These are phyloP conservation scores for Cyberlindnera japonica DNA, from an alignment of 805 yeast genomes.

Conservation along the genomic window DNA sequence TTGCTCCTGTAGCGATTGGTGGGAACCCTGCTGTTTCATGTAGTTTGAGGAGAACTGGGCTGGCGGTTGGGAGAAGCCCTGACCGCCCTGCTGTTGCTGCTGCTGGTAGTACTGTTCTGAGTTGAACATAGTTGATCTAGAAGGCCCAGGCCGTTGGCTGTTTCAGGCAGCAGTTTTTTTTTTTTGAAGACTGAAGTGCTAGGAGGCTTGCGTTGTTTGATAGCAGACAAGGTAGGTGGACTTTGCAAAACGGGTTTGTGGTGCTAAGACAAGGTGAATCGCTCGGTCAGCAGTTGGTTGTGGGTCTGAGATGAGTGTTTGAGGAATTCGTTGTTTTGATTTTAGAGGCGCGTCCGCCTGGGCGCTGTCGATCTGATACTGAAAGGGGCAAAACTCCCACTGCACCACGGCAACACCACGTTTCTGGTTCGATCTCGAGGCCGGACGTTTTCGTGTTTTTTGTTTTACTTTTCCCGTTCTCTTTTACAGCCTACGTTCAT, in stretches of 20 bases:
- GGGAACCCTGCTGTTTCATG: constrained; percentile 37
- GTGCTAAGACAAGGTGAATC: too few relatives aligned
- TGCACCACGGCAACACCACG: not conserved
- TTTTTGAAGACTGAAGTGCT: not conserved
- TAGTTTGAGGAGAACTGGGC: constrained; percentile 35
- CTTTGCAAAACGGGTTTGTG: too few relatives aligned
- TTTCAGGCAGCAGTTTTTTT: too few relatives aligned
- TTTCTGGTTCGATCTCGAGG: not conserved
- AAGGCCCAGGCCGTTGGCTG: too few relatives aligned
- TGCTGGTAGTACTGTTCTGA: constrained; percentile 18
- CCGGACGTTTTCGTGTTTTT: not conserved
- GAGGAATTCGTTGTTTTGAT: constrained; percentile 13
- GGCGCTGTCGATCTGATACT: constrained; percentile 2
- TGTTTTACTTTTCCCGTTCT: not conserved
- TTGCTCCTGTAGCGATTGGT: constrained; percentile 37
- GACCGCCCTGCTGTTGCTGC: constrained; percentile 17
- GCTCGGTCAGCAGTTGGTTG: not conserved
- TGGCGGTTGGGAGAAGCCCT: constrained; percentile 32
- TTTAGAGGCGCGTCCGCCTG: constrained; percentile 4
- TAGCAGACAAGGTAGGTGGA: too few relatives aligned
- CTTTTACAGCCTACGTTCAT: not conserved
- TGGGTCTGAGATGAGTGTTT: not conserved
- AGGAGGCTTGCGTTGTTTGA: too few relatives aligned
- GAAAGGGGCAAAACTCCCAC: not conserved
- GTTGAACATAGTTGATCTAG: constrained; percentile 16